Evolutionary conservation across 129 eudicot species (phyloP), one percentile per base, ranked within the genome.

Genomic region (Deinandra increscens): DNA sequence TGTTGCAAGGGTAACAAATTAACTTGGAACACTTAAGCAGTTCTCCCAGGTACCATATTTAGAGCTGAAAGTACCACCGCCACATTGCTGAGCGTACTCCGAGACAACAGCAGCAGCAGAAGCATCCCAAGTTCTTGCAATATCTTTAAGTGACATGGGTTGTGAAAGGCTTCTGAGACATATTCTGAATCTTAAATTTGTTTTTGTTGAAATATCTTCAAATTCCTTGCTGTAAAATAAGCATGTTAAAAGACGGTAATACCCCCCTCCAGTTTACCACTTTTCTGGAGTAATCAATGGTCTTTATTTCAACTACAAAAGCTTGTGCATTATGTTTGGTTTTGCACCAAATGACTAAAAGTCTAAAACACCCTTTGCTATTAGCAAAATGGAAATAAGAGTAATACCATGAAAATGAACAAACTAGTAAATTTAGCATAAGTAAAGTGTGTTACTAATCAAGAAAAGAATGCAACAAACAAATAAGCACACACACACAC

Each of bases 51-150:
- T 81, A 54, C 99, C 99, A 60, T 85, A 89, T 71, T 81, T 87
- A 7, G 97, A 89, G 87, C 99, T 89, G 85, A 93, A 93, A 68
- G 79, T 93, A 31, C 99, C 99, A 23, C 97, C 99, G 19, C 99
- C 97, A 50, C 84, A 85, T 75, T 83, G 88, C 78, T 93, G 92
- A 15, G 95, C 99, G 49, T 86, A 87, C 56, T 93, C 99, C 0
- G 95, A 77, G 22, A 93, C 80, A 65, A 93, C 93, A 20, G 88
- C 86, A 48, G 97, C 92, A 33, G 87, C 88, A 78, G 97, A 93
- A 56, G 72, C 79, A 74, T 93, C 99, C 99, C 99, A 93, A 23
- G 92, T 89, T 70, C 69, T 85, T 37, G 97, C 99, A 55, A 89
- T 85, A 11, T 93, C 92, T 68, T 75, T 81, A 19, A 93, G 85